A percentile compares a stretch with the other conserved stretches of the same genome.
Conservation (phyloP, 768 basidiomycete genomes). For the Leccinum subgranulosum region DNA sequence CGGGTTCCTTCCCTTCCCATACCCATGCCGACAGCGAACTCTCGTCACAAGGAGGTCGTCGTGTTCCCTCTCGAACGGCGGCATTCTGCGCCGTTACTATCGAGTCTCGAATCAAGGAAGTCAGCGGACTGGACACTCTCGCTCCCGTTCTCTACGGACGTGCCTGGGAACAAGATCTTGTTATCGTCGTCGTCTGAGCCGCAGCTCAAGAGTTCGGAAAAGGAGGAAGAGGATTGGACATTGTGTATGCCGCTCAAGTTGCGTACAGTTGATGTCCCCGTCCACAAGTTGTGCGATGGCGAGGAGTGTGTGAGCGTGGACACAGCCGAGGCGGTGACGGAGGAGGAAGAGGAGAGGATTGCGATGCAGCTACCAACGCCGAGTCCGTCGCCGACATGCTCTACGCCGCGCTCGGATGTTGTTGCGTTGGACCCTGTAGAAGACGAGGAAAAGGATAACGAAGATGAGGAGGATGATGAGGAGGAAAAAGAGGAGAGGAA, state of each 20-base stretch:
- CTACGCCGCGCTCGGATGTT: not conserved
- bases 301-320: conserved; percentile 6
- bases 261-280: not conserved
- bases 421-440: conserved; percentile 2
- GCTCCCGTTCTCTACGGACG: conserved; percentile 28
- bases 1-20: not conserved
- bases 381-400: conserved; percentile 24
- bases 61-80: conserved; percentile 27
- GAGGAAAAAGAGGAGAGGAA: not conserved
- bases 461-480: not conserved
- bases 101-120: not conserved
- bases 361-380: conserved; percentile 26
- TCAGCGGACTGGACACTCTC: conserved; percentile 29
- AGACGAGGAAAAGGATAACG: not conserved
- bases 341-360: not conserved
- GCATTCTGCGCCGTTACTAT: conserved; percentile 29
- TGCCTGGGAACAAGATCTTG: conserved; percentile 22
- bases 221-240: conserved; percentile 28
- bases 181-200: conserved; percentile 2
- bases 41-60: conserved; percentile 10
- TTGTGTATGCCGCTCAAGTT: conserved; percentile 31
- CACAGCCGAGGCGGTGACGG: not conserved
- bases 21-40: not conserved
- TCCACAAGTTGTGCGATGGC: not conserved
- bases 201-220: not conserved